Percentiles rank a stretch among this genome's conserved stretches.
phyloP scores from a whole-genome alignment of 257 asterid species.

The Capsicum baccatum region DNA sequence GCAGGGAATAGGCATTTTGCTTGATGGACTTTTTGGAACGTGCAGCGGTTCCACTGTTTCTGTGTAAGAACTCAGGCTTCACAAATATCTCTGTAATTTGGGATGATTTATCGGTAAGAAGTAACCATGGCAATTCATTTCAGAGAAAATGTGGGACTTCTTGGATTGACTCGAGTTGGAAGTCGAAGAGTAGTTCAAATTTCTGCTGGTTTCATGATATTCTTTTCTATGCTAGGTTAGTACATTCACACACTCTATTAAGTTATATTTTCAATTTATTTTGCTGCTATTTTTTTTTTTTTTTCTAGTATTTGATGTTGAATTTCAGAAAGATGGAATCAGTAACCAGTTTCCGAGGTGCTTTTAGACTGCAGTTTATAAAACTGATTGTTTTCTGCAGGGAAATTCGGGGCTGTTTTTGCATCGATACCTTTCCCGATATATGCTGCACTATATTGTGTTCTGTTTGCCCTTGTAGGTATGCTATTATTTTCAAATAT shows the following conservation, averaged over 20 bases:
- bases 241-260: slow-evolving; percentile 8
- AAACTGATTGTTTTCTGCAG: slow-evolving; percentile 45
- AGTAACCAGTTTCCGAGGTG: neutral
- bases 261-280: neutral
- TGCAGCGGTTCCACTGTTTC: slow-evolving; percentile 93
- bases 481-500: slow-evolving; percentile 37
- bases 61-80: slow-evolving; percentile 64
- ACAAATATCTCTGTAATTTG: neutral
- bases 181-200: slow-evolving; percentile 97
- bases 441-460: slow-evolving; percentile 88
- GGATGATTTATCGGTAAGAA: slow-evolving; percentile 44
- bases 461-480: slow-evolving; percentile 98
- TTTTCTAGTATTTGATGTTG: neutral
- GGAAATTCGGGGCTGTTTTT: slow-evolving; percentile 98
- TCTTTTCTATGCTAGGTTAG: slow-evolving; percentile 88
- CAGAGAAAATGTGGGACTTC: slow-evolving; percentile 98
- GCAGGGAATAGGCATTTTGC: slow-evolving; percentile 94
- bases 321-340: neutral
- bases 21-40: slow-evolving; percentile 94
- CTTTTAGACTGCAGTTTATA: neutral
- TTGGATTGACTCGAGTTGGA: slow-evolving; percentile 98
- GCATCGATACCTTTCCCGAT: slow-evolving; percentile 95
- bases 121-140: slow-evolving; percentile 34
- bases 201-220: slow-evolving; percentile 97
- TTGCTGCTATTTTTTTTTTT: neutral